phyloP scores from a whole-genome alignment of 2,329 filamentous ascomycete species.

The Bipolaris cookei region DNA sequence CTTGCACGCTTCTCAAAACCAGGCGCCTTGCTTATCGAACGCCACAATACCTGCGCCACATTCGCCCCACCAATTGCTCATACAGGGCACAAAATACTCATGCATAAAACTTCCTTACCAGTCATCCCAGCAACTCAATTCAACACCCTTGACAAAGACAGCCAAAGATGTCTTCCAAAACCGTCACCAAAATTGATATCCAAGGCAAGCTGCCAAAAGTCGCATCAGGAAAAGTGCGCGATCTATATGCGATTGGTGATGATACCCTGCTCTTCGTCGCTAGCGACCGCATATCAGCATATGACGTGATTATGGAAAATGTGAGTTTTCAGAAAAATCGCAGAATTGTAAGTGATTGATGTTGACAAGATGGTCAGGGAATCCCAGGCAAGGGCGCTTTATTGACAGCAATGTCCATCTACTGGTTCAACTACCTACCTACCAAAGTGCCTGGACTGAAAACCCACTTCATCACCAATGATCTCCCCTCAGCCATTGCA shows the following conservation, averaged over 20 bases:
- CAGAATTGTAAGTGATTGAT: accelerated
- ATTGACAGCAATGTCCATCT: conserved; percentile 68
- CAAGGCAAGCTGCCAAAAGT: conserved; percentile 54
- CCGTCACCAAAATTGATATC: conserved; percentile 43
- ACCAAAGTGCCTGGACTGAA: conserved; percentile 62
- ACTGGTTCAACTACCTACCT: conserved; percentile 71
- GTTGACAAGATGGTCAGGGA: conserved; percentile 56
- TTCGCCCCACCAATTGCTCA: conserved; percentile 13
- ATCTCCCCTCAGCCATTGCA: conserved; percentile 59
- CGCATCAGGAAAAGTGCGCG: conserved; percentile 76
- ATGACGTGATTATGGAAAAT: conserved; percentile 89
- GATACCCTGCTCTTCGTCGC: conserved; percentile 80
- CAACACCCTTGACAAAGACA: not conserved
- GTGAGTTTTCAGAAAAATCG: conserved; percentile 51
- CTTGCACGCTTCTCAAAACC: not conserved
- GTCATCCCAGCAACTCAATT: conserved; percentile 13
- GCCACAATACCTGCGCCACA: conserved; percentile 14
- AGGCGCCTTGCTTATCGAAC: not conserved
- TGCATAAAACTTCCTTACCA: conserved; percentile 16
- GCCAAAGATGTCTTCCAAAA: conserved; percentile 36
- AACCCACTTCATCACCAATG: conserved; percentile 68
- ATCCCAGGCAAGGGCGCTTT: conserved; percentile 72
- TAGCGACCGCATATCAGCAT: conserved; percentile 91
- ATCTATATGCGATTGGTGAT: conserved; percentile 76
- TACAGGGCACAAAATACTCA: conserved; percentile 31